These are phyloP conservation scores for Ustulina deusta DNA, from an alignment of 2,329 filamentous ascomycete species.

Conservation along the genomic window DNA sequence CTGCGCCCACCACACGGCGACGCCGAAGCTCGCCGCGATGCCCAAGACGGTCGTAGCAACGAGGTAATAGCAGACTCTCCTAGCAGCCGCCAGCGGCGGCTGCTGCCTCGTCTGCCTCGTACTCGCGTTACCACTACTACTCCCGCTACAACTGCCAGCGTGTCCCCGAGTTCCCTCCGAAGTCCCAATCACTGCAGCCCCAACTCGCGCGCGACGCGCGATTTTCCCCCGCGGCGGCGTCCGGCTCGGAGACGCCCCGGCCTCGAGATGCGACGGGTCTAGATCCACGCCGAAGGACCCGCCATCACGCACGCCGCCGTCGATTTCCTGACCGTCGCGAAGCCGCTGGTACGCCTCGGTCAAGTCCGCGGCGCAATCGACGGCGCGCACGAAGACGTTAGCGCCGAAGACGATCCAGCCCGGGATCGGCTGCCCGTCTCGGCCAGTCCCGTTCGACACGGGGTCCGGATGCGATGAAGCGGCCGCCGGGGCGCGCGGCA, in stretches of 20 bases:
- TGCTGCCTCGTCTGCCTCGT: neutral
- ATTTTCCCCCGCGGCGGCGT: neutral
- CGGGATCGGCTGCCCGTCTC: constrained; percentile 11
- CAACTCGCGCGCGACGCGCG: neutral
- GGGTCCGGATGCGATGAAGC: neutral
- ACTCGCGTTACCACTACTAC: neutral
- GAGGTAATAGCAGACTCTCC: constrained; percentile 33
- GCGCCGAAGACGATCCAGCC: neutral
- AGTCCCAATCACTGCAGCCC: neutral
- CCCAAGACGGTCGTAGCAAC: constrained; percentile 25
- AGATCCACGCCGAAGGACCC: neutral
- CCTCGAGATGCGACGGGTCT: constrained; percentile 33
- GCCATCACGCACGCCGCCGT: neutral
- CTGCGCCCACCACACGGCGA: constrained; percentile 31
- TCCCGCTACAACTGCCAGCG: no score
- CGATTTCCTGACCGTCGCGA: neutral
- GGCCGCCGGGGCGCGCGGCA: neutral
- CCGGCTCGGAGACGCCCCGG: constrained; percentile 18
- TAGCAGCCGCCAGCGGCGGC: constrained; percentile 6
- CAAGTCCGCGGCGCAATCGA: neutral
- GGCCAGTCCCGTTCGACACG: neutral
- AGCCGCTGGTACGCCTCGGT: constrained; percentile 18
- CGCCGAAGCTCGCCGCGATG: constrained; percentile 24
- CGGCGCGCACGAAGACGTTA: neutral
- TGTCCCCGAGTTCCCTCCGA: neutral